Conservation (phyloP, 352 stramenopile species). For the Phytophthora meadii region DNA sequence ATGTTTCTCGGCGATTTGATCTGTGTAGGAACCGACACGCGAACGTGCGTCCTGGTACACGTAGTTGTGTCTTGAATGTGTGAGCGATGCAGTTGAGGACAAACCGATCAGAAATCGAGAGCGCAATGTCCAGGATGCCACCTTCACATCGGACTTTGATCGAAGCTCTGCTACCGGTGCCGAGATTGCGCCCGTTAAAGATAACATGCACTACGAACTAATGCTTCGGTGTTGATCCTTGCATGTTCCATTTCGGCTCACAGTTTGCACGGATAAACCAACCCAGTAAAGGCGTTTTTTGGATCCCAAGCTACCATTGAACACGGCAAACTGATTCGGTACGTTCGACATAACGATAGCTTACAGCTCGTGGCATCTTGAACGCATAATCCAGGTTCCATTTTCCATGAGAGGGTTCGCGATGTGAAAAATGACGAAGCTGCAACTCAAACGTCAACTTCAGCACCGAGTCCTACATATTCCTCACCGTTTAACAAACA, state of each 20-base stretch:
- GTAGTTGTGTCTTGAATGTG: no score
- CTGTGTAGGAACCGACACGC: not conserved
- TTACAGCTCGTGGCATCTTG: not conserved
- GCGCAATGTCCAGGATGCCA: not conserved
- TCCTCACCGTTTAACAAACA: no score
- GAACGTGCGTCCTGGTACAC: no score
- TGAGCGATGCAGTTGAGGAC: no score
- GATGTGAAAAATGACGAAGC: slow-evolving; percentile 21
- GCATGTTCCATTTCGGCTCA: no score
- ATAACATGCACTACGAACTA: no score
- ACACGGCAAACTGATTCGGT: no score
- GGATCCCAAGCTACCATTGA: no score
- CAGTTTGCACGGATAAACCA: no score
- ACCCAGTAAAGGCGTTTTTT: no score
- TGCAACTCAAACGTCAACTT: not conserved
- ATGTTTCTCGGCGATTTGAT: not conserved
- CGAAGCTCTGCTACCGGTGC: not conserved
- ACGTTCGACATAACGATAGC: not conserved
- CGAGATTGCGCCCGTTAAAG: slow-evolving; percentile 1
- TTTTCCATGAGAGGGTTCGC: slow-evolving; percentile 15
- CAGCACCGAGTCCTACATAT: not conserved
- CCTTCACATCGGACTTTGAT: not conserved
- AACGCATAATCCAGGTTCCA: not conserved
- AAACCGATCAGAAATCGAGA: no score
- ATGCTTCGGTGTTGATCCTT: no score